Base-by-base conservation (phyloP, 176 grass and related monocot genomes). In the Poa pratensis region DNA sequence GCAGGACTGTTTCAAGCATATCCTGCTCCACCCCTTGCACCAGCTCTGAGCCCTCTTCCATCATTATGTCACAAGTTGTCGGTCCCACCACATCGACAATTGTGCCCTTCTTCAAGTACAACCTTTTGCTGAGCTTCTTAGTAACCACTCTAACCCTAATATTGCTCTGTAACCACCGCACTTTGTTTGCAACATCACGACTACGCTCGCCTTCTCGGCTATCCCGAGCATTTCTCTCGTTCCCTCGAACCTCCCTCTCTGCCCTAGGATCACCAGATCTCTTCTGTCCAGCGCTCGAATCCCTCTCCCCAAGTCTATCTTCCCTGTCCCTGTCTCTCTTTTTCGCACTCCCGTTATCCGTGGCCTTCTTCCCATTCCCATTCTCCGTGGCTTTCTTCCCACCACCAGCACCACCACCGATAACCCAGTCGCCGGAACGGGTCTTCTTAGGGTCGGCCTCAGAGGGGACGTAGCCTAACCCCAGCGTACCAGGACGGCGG, bases 1-100 rank as follows among this genome's bases (percentile, higher is more conserved):
- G 96, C 30, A 99, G 66, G 17, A 91, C 96, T n/a, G 96, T 99
- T 79, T 99, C 96, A 0, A 99, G 87, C 84, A 99, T 94, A 82
- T 90, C 96, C 74, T 99, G 96, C 59, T 96, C 93, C 32, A 99
- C 89, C 30, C 90, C 93, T 45, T 99, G 96, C 77, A 96, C 83
- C 45, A 99, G 49, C 61, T 99, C 88, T 1, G 58, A 80, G 4
- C 83, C 90, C 27, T 89, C 93, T 59, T 99, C 96, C 90, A 99
- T 91, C 73, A 83, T 79, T 73, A 96, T 87, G 78, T 99, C 93
- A 10, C 93, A 99, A 7, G 82, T 94, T 13, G 88, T 96, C 16
- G 88, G 96, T 12, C 96, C 96, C 12, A 99, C 91, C 9, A 99
- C 96, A 88, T 99, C 96, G 0, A 96, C 81, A 27, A 99, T 80